These are phyloP conservation scores for Salix arbutifolia DNA, from an alignment of 345 rosid genomes.

Conservation along the genomic window DNA sequence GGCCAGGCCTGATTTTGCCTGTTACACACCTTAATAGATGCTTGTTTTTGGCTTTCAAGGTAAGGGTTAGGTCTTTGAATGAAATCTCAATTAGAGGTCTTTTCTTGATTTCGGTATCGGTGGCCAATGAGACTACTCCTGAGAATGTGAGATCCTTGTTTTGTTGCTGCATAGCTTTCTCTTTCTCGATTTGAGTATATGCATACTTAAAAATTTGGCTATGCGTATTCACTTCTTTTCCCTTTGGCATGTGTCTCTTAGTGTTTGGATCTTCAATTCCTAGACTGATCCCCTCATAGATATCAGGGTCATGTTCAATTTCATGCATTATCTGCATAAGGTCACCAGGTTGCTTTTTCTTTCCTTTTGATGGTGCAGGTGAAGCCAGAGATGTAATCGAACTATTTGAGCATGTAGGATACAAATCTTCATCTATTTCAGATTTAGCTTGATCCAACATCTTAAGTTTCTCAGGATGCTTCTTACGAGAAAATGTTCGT, in stretches of 20 bases:
- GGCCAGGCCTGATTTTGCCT: slow-evolving; percentile 76
- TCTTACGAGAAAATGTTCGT: slow-evolving; percentile 56
- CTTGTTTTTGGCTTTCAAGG: slow-evolving; percentile 66
- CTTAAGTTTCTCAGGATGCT: slow-evolving; percentile 33
- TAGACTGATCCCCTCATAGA: slow-evolving; percentile 25
- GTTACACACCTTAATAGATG: slow-evolving; percentile 75
- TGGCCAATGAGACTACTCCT: slow-evolving; percentile 66
- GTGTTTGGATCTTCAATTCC: slow-evolving; percentile 29
- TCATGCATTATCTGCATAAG: slow-evolving; percentile 34
- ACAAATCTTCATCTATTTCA: slow-evolving; percentile 38
- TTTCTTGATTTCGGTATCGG: slow-evolving; percentile 47
- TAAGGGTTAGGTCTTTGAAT: slow-evolving; percentile 69
- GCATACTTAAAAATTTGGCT: slow-evolving; percentile 83
- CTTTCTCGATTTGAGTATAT: slow-evolving; percentile 73
- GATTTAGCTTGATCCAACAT: slow-evolving; percentile 40
- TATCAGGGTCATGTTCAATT: slow-evolving; percentile 40
- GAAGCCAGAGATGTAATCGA: slow-evolving; percentile 24
- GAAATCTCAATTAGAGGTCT: slow-evolving; percentile 71
- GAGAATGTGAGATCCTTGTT: slow-evolving; percentile 62
- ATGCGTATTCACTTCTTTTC: slow-evolving; percentile 43
- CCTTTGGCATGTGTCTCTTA: slow-evolving; percentile 31
- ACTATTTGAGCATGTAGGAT: slow-evolving; percentile 26
- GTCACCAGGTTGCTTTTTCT: slow-evolving; percentile 32
- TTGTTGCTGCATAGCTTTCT: slow-evolving; percentile 62
- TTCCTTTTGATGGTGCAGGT: slow-evolving; percentile 26